These are phyloP conservation scores for Toxoplasma gondii DNA, from an alignment of 169 alveolate species.

Conservation along the genomic window DNA sequence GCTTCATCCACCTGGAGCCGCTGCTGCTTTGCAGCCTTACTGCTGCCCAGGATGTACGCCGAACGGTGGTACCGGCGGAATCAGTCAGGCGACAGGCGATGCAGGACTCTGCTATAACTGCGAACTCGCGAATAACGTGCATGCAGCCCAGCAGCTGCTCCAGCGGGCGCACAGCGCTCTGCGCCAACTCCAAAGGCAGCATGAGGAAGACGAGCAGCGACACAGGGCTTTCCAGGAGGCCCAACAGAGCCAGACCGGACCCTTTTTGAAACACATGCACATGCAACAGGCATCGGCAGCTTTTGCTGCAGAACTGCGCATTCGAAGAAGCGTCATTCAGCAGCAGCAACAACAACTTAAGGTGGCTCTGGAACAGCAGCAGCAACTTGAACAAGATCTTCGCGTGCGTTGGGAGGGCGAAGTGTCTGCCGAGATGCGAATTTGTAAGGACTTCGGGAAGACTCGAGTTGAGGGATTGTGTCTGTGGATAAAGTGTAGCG, in stretches of 20 bases:
- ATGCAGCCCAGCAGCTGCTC: constrained; percentile 9
- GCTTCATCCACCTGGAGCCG: neutral
- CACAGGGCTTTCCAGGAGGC: neutral
- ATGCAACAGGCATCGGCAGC: neutral
- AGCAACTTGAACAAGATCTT: neutral
- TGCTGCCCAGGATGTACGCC: neutral
- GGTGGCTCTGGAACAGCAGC: constrained; percentile 22
- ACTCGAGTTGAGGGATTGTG: too few relatives aligned
- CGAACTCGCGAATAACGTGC: neutral
- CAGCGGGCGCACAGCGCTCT: neutral
- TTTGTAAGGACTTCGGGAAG: neutral
- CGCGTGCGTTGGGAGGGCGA: constrained; percentile 4
- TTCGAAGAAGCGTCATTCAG: constrained; percentile 9
- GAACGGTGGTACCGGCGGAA: neutral
- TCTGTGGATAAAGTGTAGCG: too few relatives aligned
- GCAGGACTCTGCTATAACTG: neutral
- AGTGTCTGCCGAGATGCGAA: neutral
- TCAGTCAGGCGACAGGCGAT: neutral
- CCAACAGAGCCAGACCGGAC: neutral
- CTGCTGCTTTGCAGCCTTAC: neutral
- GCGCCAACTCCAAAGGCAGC: neutral
- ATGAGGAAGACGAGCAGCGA: constrained; percentile 11
- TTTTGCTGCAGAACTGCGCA: neutral
- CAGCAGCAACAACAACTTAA: constrained; percentile 14
- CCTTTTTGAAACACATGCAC: neutral